Evolutionary conservation across 2,329 filamentous ascomycete genomes (phyloP).

Genomic region (Trichoderma sp.): DNA sequence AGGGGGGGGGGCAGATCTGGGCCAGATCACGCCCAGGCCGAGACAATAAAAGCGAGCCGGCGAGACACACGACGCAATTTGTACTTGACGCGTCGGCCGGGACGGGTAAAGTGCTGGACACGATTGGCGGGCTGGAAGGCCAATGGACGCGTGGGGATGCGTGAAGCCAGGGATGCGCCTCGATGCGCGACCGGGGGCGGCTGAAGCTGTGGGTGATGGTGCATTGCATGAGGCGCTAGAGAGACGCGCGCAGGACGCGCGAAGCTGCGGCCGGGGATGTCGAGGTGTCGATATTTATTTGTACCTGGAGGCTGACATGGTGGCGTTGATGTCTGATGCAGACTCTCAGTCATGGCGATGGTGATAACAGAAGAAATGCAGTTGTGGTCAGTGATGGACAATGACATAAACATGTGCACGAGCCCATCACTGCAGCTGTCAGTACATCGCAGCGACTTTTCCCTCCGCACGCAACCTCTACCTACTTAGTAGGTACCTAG

Average conservation of each 20-base stretch:
- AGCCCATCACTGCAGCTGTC: no score
- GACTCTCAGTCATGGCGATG: no score
- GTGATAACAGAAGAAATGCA: no score
- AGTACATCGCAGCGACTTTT: no score
- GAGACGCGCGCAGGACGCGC: not conserved
- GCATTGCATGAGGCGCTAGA: not conserved
- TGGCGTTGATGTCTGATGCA: no score
- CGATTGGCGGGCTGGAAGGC: not conserved
- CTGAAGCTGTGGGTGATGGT: not conserved
- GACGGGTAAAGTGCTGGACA: not conserved
- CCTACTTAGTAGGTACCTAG: not conserved
- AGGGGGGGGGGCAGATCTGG: not conserved
- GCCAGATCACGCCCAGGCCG: not conserved
- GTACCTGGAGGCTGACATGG: not conserved
- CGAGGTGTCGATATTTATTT: not conserved
- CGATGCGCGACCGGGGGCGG: slow-evolving; percentile 1
- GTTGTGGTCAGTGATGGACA: no score
- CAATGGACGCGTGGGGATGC: slow-evolving; percentile 18
- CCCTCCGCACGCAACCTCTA: no score
- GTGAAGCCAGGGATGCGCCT: slow-evolving; percentile 5
- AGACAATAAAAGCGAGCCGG: not conserved
- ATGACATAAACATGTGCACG: no score
- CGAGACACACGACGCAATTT: not conserved
- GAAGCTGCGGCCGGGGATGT: not conserved
- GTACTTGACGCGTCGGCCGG: slow-evolving; percentile 3